A percentile compares a stretch with the other conserved stretches of the same genome.
Evolutionary conservation across 305 asterid species (phyloP).

Genomic region (Withania somnifera): DNA sequence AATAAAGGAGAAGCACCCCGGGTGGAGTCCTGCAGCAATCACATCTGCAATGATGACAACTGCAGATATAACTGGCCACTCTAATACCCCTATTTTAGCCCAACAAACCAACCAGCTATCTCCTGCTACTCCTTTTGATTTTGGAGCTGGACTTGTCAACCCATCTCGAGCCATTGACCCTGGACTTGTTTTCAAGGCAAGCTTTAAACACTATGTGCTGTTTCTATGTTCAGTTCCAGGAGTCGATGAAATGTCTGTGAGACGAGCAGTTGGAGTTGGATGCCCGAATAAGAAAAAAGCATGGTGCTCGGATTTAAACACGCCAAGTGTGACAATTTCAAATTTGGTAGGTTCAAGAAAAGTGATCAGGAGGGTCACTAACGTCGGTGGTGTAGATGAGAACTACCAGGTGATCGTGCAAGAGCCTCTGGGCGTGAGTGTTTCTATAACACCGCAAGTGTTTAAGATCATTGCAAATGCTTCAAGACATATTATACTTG

Average conservation of each 20-base stretch:
- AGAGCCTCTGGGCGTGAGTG: conserved; percentile 41
- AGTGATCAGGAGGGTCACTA: conserved; percentile 36
- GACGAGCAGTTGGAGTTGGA: conserved; percentile 35
- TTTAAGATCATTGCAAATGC: conserved; percentile 32
- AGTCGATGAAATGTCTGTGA: conserved; percentile 34
- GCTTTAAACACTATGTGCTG: conserved; percentile 29
- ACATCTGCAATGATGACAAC: conserved; percentile 61
- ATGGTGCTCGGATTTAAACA: conserved; percentile 56
- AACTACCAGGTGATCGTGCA: conserved; percentile 31
- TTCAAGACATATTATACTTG: conserved; percentile 26
- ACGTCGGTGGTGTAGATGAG: conserved; percentile 35
- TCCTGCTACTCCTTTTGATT: conserved; percentile 50
- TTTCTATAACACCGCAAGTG: conserved; percentile 21
- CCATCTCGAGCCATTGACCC: conserved; percentile 52
- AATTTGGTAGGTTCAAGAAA: conserved; percentile 43
- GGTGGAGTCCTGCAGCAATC: conserved; percentile 51
- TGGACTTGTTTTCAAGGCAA: conserved; percentile 35
- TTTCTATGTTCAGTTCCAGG: conserved; percentile 57
- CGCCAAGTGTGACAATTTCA: conserved; percentile 44
- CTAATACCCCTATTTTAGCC: conserved; percentile 34
- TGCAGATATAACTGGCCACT: conserved; percentile 24
- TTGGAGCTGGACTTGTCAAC: conserved; percentile 43
- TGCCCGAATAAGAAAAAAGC: conserved; percentile 23
- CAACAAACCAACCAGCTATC: conserved; percentile 24
- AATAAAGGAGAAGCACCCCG: conserved; percentile 41